Evolutionary conservation across 176 grass and related monocot genomes (phyloP).

Genomic region (Bothriochloa decipiens): DNA sequence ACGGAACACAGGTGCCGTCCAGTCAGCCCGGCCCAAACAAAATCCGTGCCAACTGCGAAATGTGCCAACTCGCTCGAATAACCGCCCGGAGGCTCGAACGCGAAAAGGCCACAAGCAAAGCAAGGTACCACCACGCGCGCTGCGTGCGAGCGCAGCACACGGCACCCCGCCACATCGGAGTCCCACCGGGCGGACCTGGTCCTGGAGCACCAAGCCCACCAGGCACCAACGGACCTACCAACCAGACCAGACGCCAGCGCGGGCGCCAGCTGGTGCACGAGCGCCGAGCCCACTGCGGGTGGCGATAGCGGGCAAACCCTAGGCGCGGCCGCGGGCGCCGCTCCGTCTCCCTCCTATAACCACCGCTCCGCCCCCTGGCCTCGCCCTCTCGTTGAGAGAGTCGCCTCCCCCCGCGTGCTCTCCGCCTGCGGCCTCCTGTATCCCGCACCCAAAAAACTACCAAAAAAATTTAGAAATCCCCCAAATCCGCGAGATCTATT

Average conservation of each 20-base stretch:
- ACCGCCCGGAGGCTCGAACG: neutral
- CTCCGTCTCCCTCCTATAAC: slow-evolving; percentile 26
- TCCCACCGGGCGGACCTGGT: slow-evolving; percentile 8
- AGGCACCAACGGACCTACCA: neutral
- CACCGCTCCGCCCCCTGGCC: neutral
- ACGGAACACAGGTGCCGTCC: no score
- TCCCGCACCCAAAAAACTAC: slow-evolving; percentile 46
- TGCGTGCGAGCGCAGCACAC: neutral
- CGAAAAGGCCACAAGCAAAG: neutral
- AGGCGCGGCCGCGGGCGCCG: neutral
- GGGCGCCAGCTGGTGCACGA: slow-evolving; percentile 37
- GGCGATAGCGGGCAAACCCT: slow-evolving; percentile 30
- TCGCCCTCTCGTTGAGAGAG: slow-evolving; percentile 49
- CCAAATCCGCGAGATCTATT: slow-evolving; percentile 51
- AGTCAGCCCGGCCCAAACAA: neutral
- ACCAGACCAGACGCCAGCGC: neutral
- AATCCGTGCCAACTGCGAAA: no score
- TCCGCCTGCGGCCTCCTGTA: slow-evolving; percentile 55
- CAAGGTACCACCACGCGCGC: neutral
- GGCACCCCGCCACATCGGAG: neutral
- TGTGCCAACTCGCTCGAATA: neutral
- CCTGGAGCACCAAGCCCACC: neutral
- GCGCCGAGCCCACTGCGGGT: neutral
- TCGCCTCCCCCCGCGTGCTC: slow-evolving; percentile 46
- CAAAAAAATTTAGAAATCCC: slow-evolving; percentile 43